These are phyloP conservation scores for Bauhinia variegata DNA, from an alignment of 306 rosid genomes.

Conservation along the genomic window DNA sequence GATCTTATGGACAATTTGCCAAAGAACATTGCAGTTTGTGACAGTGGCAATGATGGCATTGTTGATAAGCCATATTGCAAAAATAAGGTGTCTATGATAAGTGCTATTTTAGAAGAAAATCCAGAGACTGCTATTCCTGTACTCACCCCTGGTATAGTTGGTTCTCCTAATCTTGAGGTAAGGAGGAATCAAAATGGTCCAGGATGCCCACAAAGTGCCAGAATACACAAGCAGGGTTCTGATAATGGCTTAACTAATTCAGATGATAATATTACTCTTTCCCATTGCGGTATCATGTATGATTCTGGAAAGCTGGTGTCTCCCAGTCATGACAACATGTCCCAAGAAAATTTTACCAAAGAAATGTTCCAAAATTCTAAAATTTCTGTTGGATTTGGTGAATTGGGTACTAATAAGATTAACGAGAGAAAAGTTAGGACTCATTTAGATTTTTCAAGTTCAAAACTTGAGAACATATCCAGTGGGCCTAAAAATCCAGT, in stretches of 20 bases:
- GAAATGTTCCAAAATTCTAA: conserved; percentile 38
- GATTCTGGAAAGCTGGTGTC: conserved; percentile 40
- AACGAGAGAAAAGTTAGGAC: conserved; percentile 48
- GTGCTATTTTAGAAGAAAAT: conserved; percentile 44
- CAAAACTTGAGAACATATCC: conserved; percentile 37
- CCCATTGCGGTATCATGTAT: conserved; percentile 30
- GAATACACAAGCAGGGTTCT: conserved; percentile 44
- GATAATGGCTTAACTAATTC: conserved; percentile 34
- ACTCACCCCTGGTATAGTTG: conserved; percentile 41
- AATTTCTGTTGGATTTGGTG: conserved; percentile 42
- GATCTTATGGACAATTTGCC: conserved; percentile 33
- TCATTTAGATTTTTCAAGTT: conserved; percentile 46
- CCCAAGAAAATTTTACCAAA: conserved; percentile 45
- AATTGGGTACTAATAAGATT: conserved; percentile 39
- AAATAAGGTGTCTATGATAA: conserved; percentile 34
- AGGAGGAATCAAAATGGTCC: conserved; percentile 39
- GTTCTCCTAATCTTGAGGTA: conserved; percentile 44
- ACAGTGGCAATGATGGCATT: conserved; percentile 40
- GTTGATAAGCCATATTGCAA: conserved; percentile 34
- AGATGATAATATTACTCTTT: conserved; percentile 43
- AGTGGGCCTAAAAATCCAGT: conserved; percentile 38
- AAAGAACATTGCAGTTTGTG: conserved; percentile 40
- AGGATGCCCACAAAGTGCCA: conserved; percentile 38
- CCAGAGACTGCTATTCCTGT: conserved; percentile 34
- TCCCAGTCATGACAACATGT: no score